Conservation (phyloP, 805 yeast genomes). For the Sungouiella thailandica region DNA sequence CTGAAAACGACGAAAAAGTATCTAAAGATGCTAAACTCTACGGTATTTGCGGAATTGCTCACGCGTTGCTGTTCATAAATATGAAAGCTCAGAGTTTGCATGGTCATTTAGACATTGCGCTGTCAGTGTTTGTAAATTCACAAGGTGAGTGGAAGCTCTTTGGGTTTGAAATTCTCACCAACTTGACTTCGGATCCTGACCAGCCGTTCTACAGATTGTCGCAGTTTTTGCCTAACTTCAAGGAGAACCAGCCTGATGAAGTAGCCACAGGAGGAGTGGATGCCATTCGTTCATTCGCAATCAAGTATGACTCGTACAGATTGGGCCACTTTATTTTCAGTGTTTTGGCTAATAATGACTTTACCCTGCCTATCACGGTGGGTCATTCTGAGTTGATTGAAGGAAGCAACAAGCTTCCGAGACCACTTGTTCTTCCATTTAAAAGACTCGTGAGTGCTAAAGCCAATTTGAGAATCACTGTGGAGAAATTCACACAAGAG, state of each 20-base stretch:
- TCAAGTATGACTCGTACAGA: slow-evolving; percentile 59
- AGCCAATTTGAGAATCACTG: slow-evolving; percentile 29
- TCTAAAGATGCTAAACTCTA: slow-evolving; percentile 38
- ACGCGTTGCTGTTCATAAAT: slow-evolving; percentile 54
- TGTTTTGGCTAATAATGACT: slow-evolving; percentile 32
- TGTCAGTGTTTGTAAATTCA: slow-evolving; percentile 54
- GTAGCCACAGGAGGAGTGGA: slow-evolving; percentile 41
- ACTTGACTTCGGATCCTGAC: slow-evolving; percentile 42
- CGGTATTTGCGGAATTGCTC: slow-evolving; percentile 54
- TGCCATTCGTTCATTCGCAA: slow-evolving; percentile 28
- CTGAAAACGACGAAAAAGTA: slow-evolving; percentile 21
- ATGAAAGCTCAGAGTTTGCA: slow-evolving; percentile 55
- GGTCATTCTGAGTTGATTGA: slow-evolving; percentile 6
- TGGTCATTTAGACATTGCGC: slow-evolving; percentile 50
- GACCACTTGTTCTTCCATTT: slow-evolving; percentile 27
- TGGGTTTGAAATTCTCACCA: slow-evolving; percentile 69
- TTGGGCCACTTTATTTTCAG: slow-evolving; percentile 53
- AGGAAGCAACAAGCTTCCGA: slow-evolving; percentile 26
- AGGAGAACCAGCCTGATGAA: slow-evolving; percentile 43
- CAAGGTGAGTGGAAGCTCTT: slow-evolving; percentile 82
- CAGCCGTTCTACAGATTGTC: slow-evolving; percentile 37
- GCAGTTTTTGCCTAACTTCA: slow-evolving; percentile 18
- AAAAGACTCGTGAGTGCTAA: slow-evolving; percentile 36
- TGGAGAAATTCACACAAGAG: slow-evolving; percentile 25
- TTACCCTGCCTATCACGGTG: slow-evolving; percentile 1